Percentiles rank a stretch among this genome's conserved stretches.
Evolutionary conservation across 2,329 filamentous ascomycete species (phyloP).

Genomic region (Gnomoniopsis smithogilvyi): DNA sequence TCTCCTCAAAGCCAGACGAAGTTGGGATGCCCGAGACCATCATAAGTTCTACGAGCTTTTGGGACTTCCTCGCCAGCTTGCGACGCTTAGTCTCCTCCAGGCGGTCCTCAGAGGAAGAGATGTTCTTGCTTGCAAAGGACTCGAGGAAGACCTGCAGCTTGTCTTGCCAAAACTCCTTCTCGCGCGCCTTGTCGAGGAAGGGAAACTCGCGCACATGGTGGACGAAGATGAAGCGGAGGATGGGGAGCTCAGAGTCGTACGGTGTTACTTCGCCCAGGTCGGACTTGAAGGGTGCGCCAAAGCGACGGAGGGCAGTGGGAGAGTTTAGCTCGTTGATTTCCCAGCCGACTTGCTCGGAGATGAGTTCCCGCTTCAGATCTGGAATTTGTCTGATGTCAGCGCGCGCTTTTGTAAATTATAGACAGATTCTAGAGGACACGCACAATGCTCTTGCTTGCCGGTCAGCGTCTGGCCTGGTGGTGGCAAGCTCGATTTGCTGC

Average conservation of each 20-base stretch:
- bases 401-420: not conserved
- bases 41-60: constrained; percentile 97
- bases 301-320: constrained; percentile 88
- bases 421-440: constrained; percentile 29
- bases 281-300: constrained; percentile 92
- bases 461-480: constrained; percentile 60
- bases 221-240: constrained; percentile 95
- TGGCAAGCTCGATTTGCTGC: constrained; percentile 26
- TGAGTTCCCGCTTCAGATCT: constrained; percentile 96
- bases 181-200: constrained; percentile 91
- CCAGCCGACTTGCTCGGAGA: constrained; percentile 82
- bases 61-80: constrained; percentile 88
- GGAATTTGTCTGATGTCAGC: constrained; percentile 24
- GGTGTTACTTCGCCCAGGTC: constrained; percentile 90
- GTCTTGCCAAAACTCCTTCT: constrained; percentile 99
- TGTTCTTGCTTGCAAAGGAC: constrained; percentile 94
- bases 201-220: constrained; percentile 97
- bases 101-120: constrained; percentile 93
- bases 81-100: constrained; percentile 93
- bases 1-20: constrained; percentile 94
- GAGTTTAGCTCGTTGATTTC: constrained; percentile 94
- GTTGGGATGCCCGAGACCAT: constrained; percentile 98
- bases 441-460: constrained; percentile 97
- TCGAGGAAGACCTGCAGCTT: constrained; percentile 95
- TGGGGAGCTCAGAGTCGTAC: constrained; percentile 87